These are phyloP conservation scores for Tothia fuscella DNA, from an alignment of 2,329 filamentous ascomycete genomes.

Conservation along the genomic window DNA sequence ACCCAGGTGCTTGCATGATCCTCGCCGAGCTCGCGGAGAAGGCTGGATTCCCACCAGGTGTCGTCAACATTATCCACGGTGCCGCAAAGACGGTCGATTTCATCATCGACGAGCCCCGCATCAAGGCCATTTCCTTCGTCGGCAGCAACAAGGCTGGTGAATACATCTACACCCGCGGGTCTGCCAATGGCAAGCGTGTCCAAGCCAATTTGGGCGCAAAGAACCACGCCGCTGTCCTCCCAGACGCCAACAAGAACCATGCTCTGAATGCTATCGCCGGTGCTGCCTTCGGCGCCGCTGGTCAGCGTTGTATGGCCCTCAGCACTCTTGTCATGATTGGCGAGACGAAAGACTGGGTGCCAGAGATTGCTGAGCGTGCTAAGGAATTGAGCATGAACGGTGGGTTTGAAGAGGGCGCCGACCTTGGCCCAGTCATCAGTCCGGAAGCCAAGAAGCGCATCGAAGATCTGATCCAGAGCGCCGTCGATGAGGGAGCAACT, in stretches of 20 bases:
- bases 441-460: slow-evolving; percentile 70
- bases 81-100: slow-evolving; percentile 73
- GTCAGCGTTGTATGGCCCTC: slow-evolving; percentile 78
- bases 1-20: slow-evolving; percentile 77
- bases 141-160: slow-evolving; percentile 80
- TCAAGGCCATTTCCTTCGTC: slow-evolving; percentile 81
- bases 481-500: slow-evolving; percentile 68
- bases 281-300: slow-evolving; percentile 73
- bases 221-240: slow-evolving; percentile 76
- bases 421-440: slow-evolving; percentile 72
- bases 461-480: slow-evolving; percentile 60
- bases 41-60: slow-evolving; percentile 70
- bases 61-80: slow-evolving; percentile 74
- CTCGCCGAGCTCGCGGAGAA: slow-evolving; percentile 67
- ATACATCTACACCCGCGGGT: slow-evolving; percentile 70
- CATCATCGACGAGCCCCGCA: slow-evolving; percentile 70
- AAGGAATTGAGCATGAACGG: slow-evolving; percentile 63
- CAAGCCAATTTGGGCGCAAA: slow-evolving; percentile 82
- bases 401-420: slow-evolving; percentile 68
- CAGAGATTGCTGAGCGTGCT: slow-evolving; percentile 64
- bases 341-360: slow-evolving; percentile 72
- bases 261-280: slow-evolving; percentile 75
- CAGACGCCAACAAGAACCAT: slow-evolving; percentile 84
- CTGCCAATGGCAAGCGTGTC: slow-evolving; percentile 76
- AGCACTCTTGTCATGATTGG: slow-evolving; percentile 75